Evolutionary conservation across 345 rosid species (phyloP).

Genomic region (Boechera retrofracta): DNA sequence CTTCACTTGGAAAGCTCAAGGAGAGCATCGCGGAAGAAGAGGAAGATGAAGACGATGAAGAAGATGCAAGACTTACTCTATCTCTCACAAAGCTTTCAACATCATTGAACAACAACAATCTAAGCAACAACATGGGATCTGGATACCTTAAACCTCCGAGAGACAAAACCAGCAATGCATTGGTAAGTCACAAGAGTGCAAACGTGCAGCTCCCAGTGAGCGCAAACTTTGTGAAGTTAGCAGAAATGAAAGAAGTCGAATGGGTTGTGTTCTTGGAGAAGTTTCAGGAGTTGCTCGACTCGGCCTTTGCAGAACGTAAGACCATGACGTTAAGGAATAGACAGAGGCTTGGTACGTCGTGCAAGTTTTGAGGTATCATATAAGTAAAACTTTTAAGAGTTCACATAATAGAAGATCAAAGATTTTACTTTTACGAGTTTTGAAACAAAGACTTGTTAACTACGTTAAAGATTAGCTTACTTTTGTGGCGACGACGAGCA

Average conservation of each 20-base stretch:
- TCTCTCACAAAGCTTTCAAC: slow-evolving; percentile 28
- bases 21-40: slow-evolving; percentile 48
- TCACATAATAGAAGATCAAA: slow-evolving; percentile 2
- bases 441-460: slow-evolving; percentile 25
- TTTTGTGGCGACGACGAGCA: slow-evolving; percentile 6
- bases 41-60: slow-evolving; percentile 39
- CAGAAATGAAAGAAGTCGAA: slow-evolving; percentile 55
- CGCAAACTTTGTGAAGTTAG: slow-evolving; percentile 57
- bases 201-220: slow-evolving; percentile 53
- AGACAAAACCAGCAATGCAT: slow-evolving; percentile 33
- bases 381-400: not conserved
- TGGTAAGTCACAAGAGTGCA: slow-evolving; percentile 50
- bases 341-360: slow-evolving; percentile 70
- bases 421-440: not conserved
- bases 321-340: slow-evolving; percentile 50
- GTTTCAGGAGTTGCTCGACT: slow-evolving; percentile 59
- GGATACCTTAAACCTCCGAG: slow-evolving; percentile 14
- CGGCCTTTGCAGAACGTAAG: slow-evolving; percentile 53
- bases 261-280: slow-evolving; percentile 60
- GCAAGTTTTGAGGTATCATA: slow-evolving; percentile 59
- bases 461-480: slow-evolving; percentile 25
- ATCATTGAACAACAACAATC: slow-evolving; percentile 7
- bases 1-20: slow-evolving; percentile 51
- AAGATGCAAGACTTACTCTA: slow-evolving; percentile 5
- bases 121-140: slow-evolving; percentile 26